Evolutionary conservation across 2,329 filamentous ascomycete species (phyloP).

Genomic region (Chaetoscypha palmicola): DNA sequence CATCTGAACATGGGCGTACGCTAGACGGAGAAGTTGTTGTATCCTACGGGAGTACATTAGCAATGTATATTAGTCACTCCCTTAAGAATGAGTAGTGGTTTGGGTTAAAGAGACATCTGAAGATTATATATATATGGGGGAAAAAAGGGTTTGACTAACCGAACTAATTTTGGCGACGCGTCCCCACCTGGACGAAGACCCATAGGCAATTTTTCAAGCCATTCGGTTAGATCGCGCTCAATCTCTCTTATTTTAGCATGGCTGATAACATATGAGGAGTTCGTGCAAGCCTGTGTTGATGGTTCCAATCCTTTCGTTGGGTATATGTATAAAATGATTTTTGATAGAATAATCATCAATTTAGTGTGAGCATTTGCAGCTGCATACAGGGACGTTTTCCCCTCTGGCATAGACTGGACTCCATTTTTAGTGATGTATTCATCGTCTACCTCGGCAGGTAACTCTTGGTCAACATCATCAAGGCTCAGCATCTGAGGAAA

Average conservation of each 20-base stretch:
- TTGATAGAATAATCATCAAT: conserved; percentile 56
- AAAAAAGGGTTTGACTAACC: conserved; percentile 49
- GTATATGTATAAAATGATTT: conserved; percentile 60
- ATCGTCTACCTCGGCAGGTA: conserved; percentile 59
- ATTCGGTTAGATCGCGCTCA: conserved; percentile 55
- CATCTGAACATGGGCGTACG: conserved; percentile 78
- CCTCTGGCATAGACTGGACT: conserved; percentile 48
- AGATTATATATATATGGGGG: too few relatives aligned
- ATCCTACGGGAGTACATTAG: conserved; percentile 35
- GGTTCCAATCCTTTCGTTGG: conserved; percentile 52
- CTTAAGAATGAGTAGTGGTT: too few relatives aligned
- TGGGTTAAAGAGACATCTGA: too few relatives aligned
- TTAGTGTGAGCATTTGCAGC: conserved; percentile 60
- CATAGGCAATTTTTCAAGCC: conserved; percentile 62
- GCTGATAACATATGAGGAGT: conserved; percentile 52
- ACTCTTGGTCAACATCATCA: conserved; percentile 61
- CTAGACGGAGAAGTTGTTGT: conserved; percentile 71
- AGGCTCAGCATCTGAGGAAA: conserved; percentile 56
- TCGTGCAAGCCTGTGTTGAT: conserved; percentile 31
- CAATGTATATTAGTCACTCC: too few relatives aligned
- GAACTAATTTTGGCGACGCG: conserved; percentile 64
- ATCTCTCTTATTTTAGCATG: conserved; percentile 58
- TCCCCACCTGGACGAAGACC: conserved; percentile 75
- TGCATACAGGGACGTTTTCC: conserved; percentile 49
- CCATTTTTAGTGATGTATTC: conserved; percentile 56